A percentile compares a stretch with the other conserved stretches of the same genome.
These are phyloP conservation scores for Diversispora eburnea DNA, from an alignment of 192 early-diverging fungal species.

Conservation along the genomic window DNA sequence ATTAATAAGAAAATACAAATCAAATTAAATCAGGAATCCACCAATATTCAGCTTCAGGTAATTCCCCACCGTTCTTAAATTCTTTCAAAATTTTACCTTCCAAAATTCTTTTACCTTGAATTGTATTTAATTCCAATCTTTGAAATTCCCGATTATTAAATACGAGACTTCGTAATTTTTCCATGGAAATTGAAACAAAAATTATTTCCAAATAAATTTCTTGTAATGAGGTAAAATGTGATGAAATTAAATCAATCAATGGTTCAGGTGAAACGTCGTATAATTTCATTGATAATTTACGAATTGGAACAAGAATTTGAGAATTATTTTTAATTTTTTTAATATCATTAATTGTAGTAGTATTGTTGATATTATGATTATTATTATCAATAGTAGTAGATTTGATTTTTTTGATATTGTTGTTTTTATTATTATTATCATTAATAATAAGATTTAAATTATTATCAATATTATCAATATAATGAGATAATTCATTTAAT, in stretches of 20 bases:
- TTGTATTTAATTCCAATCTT: neutral
- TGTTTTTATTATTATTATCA: neutral
- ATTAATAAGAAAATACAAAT: neutral
- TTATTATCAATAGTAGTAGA: too few species aligned
- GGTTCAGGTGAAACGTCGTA: neutral
- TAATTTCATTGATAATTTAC: constrained; percentile 7
- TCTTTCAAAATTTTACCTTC: neutral
- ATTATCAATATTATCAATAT: neutral
- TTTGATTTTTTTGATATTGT: neutral
- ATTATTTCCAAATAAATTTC: neutral
- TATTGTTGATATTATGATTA: neutral
- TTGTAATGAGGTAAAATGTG: neutral
- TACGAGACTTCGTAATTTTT: neutral
- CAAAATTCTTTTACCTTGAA: constrained; percentile 4
- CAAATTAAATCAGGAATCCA: neutral
- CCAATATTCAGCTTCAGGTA: neutral
- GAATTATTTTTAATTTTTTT: neutral
- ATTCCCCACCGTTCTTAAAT: neutral
- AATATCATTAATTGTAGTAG: neutral
- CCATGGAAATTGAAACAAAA: neutral
- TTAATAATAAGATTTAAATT: neutral
- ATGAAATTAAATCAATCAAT: neutral
- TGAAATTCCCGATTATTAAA: neutral
- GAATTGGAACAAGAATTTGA: neutral
- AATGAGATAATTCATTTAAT: neutral